Conservation (phyloP, 805 yeast genomes). For the Tetrapisispora namnaoensis region DNA sequence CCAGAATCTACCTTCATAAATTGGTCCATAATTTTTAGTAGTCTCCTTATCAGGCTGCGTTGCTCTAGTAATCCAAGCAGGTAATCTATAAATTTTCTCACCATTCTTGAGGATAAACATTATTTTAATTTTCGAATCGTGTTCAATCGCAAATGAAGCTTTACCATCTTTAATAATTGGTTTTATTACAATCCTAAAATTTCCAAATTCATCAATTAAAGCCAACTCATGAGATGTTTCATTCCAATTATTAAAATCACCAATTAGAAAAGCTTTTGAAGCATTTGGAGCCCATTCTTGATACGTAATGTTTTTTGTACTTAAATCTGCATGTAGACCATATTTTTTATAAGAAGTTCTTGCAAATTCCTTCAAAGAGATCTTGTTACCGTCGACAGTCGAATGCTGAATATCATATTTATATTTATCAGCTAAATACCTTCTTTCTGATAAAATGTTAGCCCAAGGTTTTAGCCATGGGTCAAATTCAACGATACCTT, state of each 20-base stretch:
- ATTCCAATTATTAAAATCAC: constrained; percentile 88
- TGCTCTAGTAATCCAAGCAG: constrained; percentile 84
- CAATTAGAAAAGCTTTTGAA: constrained; percentile 60
- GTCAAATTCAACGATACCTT: constrained; percentile 62
- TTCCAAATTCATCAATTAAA: constrained; percentile 54
- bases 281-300: constrained; percentile 93
- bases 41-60: constrained; percentile 57
- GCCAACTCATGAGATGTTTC: constrained; percentile 43
- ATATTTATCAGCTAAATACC: constrained; percentile 59
- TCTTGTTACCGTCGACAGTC: constrained; percentile 39
- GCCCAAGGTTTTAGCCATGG: constrained; percentile 81
- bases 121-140: constrained; percentile 70
- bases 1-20: constrained; percentile 90
- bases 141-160: constrained; percentile 47
- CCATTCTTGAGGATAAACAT: constrained; percentile 58
- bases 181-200: constrained; percentile 54
- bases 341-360: constrained; percentile 56
- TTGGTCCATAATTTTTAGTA: constrained; percentile 30
- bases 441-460: constrained; percentile 57
- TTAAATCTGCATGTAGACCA: constrained; percentile 60
- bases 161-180: constrained; percentile 34
- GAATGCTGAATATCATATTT: constrained; percentile 34
- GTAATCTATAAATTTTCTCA: constrained; percentile 64
- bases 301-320: constrained; percentile 47
- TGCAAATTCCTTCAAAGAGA: constrained; percentile 61